These are phyloP conservation scores for Tolypocladium ophioglossoides DNA, from an alignment of 2,329 filamentous ascomycete species.

Conservation along the genomic window DNA sequence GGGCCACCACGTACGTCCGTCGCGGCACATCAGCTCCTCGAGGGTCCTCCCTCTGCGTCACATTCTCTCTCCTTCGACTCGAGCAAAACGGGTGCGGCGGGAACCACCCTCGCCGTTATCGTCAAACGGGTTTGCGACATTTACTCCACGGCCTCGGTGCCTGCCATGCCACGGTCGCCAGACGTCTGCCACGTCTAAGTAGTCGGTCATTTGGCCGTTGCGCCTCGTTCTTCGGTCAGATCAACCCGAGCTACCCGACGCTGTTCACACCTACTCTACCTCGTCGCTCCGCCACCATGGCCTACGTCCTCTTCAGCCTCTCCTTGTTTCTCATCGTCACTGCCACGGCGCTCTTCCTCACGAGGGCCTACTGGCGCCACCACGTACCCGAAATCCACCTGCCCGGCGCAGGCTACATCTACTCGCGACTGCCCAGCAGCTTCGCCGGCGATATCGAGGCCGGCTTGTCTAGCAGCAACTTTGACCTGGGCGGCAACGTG, in stretches of 20 bases:
- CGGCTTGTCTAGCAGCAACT: constrained; percentile 71
- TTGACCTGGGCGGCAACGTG: constrained; percentile 75
- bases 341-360: constrained; percentile 71
- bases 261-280: neutral
- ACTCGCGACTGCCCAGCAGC: constrained; percentile 63
- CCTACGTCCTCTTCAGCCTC: constrained; percentile 69
- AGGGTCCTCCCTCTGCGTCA: neutral
- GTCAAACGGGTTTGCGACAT: neutral
- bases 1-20: neutral
- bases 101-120: neutral
- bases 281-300: constrained; percentile 41
- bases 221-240: neutral
- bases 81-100: neutral
- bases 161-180: constrained; percentile 4
- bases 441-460: constrained; percentile 83
- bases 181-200: constrained; percentile 1
- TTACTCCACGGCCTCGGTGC: neutral
- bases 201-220: neutral
- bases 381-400: constrained; percentile 50
- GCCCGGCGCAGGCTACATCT: constrained; percentile 51
- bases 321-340: constrained; percentile 60
- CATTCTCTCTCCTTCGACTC: neutral
- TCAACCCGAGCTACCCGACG: neutral
- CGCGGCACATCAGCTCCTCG: neutral
- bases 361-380: constrained; percentile 66